Base-by-base conservation (phyloP, 345 rosid genomes). In the Cardiospermum halicacabum region DNA sequence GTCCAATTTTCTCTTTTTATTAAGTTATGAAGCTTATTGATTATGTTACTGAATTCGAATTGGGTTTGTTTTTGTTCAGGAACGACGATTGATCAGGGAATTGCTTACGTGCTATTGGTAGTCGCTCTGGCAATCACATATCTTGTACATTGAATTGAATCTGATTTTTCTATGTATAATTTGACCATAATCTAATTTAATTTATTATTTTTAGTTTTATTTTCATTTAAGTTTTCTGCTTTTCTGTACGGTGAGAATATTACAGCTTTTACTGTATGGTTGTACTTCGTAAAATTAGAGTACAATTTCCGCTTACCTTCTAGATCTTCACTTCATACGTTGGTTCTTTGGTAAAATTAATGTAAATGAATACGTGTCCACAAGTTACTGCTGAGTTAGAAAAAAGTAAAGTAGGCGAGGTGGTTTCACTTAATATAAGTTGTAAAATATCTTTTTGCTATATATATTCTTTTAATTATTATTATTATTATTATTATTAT, bases 121-220 rank as follows among this genome's bases (percentile, higher is more conserved):
- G 51, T 71, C 62, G 84, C 84, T 3, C 74, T 80, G 34, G 78
- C 74, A 7, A 6, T 80, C 22, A 80, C 84, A 28, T 80, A 80
- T 56, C 58, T 76, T 18, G 1, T 77, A 11, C 84, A 80, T 34
- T 80, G 64, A 42, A 11, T 13, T 57, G 7, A 36, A 11, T 8
- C 27, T 21, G 6, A 0, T 48, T 40, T 22, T 2, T 4, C 8
- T 24, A 8, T 10, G 7, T 47, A 47, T 19, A 19, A 10, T 36
- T 27, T 22, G 7, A 22, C n/a, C n/a, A n/a, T 31, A 19, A 39
- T n/a, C 39, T 47, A 24, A 7, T n/a, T 22, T 4, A 22, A 27
- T 28, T 7, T 22, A 11, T 12, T n/a, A n/a, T n/a, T n/a, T 27
- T 11, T 25, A 18, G 60, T 70, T 66, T 49, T n/a, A n/a, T n/a